phyloP scores from a whole-genome alignment of 139 green algal genomes.

The Desmodesmus armatus region DNA sequence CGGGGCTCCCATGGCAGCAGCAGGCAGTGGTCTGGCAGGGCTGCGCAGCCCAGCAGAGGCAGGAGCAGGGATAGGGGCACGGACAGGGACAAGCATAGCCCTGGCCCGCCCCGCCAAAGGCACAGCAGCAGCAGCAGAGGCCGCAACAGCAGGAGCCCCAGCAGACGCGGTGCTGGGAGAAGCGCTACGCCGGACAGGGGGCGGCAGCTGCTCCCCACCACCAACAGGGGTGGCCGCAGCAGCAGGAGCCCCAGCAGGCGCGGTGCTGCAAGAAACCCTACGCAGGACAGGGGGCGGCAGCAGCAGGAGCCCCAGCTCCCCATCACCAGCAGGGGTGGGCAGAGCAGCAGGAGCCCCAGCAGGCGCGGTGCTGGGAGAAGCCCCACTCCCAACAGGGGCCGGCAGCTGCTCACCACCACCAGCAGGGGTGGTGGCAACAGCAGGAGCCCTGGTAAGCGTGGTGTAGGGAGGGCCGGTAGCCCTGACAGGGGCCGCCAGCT shows the following conservation, averaged over 20 bases:
- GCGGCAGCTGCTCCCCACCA: neutral
- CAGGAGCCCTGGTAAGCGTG: neutral
- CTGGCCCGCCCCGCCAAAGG: neutral
- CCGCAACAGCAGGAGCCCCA: neutral
- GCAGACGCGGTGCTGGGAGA: constrained; percentile 18
- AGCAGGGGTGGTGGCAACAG: constrained; percentile 10
- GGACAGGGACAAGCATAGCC: neutral
- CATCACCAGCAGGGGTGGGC: neutral
- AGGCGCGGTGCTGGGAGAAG: constrained; percentile 24
- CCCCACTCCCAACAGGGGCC: neutral
- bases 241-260: neutral
- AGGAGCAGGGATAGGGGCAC: constrained; percentile 2
- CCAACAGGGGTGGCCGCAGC: constrained; percentile 8
- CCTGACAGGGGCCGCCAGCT: neutral
- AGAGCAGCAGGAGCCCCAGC: neutral
- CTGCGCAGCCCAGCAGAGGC: neutral
- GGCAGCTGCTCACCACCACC: neutral
- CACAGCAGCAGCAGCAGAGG: neutral
- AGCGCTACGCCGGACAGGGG: constrained; percentile 1
- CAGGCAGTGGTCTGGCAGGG: neutral
- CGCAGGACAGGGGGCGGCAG: neutral
- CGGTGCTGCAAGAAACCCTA: neutral
- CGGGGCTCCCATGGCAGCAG: neutral
- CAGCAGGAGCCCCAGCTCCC: neutral
- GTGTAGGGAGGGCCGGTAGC: neutral